Base-by-base conservation (phyloP, 2,329 filamentous ascomycete genomes). In the Dactylellina cionopaga region DNA sequence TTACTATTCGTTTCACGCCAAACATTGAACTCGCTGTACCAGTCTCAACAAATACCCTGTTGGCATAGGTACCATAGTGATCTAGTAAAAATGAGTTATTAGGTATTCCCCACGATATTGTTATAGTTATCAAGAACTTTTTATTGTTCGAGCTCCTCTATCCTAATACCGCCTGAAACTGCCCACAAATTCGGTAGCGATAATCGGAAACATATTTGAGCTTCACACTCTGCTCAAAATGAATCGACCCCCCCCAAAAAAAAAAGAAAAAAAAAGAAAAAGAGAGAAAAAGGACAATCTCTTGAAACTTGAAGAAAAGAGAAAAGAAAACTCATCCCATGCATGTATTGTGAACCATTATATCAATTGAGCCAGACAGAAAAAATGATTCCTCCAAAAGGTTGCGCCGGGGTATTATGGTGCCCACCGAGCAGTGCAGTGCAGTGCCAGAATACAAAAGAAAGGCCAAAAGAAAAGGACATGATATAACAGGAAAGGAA, bases 1-100 rank as follows among this genome's bases (percentile, higher is more conserved):
- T 35, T 72, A 72, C 68, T 41, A 65, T 72, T 72, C 68, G 68
- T 72, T 72, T 72, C 68, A 59, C 68, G 68, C 52, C 68, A 65
- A 55, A 72, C 68, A 72, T 54, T 31, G n/a, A n/a, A n/a, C n/a
- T n/a, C n/a, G n/a, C n/a, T n/a, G n/a, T n/a, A n/a, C n/a, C n/a
- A 6, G 6, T 35, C 31, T 35, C 31, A 13, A 35, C n/a, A n/a
- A n/a, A n/a, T n/a, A n/a, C n/a, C n/a, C n/a, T n/a, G n/a, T n/a
- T n/a, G n/a, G n/a, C n/a, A n/a, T n/a, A n/a, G n/a, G n/a, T n/a
- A n/a, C n/a, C n/a, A n/a, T n/a, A n/a, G n/a, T n/a, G n/a, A n/a
- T n/a, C n/a, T n/a, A n/a, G n/a, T n/a, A n/a, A n/a, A n/a, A n/a
- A n/a, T n/a, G n/a, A n/a, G n/a, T n/a, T n/a, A n/a, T n/a, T n/a